Conservation (phyloP, 2,329 filamentous ascomycete species). For the Fusarium temperatum region DNA sequence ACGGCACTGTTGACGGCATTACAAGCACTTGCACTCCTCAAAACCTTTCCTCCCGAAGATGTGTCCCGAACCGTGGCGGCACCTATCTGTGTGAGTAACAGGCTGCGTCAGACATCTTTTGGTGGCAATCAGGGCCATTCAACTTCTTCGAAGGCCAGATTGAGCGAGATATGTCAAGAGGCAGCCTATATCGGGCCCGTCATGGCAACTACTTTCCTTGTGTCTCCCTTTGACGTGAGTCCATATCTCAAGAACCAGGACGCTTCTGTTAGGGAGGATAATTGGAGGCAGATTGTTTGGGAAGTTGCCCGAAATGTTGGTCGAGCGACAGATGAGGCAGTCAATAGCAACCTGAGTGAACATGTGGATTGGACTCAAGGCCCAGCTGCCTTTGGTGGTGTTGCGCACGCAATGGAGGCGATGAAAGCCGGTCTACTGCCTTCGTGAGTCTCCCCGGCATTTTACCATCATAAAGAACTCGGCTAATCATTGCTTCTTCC, state of each 20-base stretch:
- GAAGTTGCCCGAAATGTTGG: background rate
- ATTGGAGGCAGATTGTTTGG: background rate
- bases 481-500: background rate
- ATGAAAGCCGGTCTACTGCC: background rate
- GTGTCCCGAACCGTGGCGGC: background rate
- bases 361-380: slow-evolving; percentile 10
- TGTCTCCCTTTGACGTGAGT: background rate
- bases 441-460: background rate
- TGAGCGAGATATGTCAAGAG: background rate
- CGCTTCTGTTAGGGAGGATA: accelerated
- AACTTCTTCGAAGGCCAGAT: background rate
- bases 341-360: background rate
- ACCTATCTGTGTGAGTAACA: slow-evolving; percentile 5
- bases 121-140: background rate
- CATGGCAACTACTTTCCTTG: slow-evolving; percentile 1
- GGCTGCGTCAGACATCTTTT: background rate
- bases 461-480: accelerated
- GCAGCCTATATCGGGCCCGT: background rate
- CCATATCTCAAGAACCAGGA: background rate
- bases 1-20: background rate
- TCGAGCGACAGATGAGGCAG: background rate
- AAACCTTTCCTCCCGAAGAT: background rate
- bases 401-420: background rate
- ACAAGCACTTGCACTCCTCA: background rate
- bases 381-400: background rate